A percentile compares a stretch with the other conserved stretches of the same genome.
Evolutionary conservation across 345 rosid genomes (phyloP).

Genomic region (Orychophragmus violaceus): DNA sequence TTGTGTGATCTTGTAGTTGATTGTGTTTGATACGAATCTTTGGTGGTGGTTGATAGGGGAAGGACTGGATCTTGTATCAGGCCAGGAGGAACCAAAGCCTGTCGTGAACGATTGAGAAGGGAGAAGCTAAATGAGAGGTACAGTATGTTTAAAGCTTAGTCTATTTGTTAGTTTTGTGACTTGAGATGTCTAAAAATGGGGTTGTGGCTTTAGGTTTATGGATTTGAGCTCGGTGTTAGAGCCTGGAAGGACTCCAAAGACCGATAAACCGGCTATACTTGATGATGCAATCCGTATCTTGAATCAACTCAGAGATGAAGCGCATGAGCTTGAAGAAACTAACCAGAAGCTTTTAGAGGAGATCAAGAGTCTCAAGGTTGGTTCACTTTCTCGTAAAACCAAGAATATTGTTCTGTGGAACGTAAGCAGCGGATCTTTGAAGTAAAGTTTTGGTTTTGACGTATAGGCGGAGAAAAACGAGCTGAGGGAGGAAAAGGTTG

Average conservation of each 20-base stretch:
- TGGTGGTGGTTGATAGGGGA: slow-evolving; percentile 1
- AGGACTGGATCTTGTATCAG: slow-evolving; percentile 22
- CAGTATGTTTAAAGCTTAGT: neutral
- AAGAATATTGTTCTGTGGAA: neutral
- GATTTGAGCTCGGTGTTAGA: slow-evolving; percentile 75
- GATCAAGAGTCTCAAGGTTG: slow-evolving; percentile 75
- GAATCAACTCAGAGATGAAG: slow-evolving; percentile 68
- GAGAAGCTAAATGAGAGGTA: slow-evolving; percentile 75
- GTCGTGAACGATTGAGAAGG: slow-evolving; percentile 81
- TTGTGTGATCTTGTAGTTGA: neutral
- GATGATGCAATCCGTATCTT: slow-evolving; percentile 77
- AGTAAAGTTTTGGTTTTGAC: neutral
- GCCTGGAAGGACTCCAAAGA: slow-evolving; percentile 67
- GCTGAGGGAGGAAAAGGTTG: slow-evolving; percentile 78
- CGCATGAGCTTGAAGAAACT: slow-evolving; percentile 69
- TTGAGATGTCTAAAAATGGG: neutral
- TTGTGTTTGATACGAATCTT: neutral
- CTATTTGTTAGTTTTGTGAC: neutral
- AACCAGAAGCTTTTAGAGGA: slow-evolving; percentile 70
- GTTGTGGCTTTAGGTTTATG: slow-evolving; percentile 43
- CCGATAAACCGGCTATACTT: slow-evolving; percentile 77
- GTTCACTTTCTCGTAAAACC: neutral
- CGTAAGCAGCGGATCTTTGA: neutral
- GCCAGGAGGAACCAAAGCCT: slow-evolving; percentile 48
- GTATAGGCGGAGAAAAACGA: slow-evolving; percentile 79